Percentiles rank a stretch among this genome's conserved stretches.
phyloP scores from a whole-genome alignment of 1,284 basidiomycete species.

The Athelia psychrophila region DNA sequence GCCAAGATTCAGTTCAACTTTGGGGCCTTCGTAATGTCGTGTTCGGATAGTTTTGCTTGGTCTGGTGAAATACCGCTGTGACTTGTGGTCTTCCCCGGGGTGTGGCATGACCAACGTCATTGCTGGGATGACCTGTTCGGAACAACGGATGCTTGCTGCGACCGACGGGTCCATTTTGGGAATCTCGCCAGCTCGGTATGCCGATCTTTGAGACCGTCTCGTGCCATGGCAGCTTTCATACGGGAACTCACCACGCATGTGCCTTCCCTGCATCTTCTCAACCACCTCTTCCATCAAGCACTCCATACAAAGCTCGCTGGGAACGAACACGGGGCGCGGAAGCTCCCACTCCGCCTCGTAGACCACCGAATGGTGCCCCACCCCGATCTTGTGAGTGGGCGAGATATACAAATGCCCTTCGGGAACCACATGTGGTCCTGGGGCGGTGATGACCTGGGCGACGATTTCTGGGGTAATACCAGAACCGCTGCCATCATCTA shows the following conservation, averaged over 20 bases:
- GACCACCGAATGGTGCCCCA: slow-evolving; percentile 21
- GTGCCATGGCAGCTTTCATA: too few relatives aligned
- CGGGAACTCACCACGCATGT: too few relatives aligned
- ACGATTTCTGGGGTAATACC: slow-evolving; percentile 1
- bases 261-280: background rate
- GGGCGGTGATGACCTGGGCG: slow-evolving; percentile 10
- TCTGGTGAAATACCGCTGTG: background rate
- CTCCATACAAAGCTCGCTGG: slow-evolving; percentile 8
- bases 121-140: background rate
- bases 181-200: too few relatives aligned
- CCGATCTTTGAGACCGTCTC: too few relatives aligned
- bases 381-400: slow-evolving; percentile 11
- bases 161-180: too few relatives aligned
- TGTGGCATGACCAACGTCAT: background rate
- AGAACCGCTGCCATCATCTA: background rate
- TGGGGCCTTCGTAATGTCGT: too few relatives aligned
- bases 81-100: background rate
- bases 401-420: slow-evolving; percentile 23
- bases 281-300: slow-evolving; percentile 7
- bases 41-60: too few relatives aligned
- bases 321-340: slow-evolving; percentile 16
- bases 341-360: slow-evolving; percentile 22
- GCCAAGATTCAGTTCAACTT: background rate
- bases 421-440: slow-evolving; percentile 8
- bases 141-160: too few relatives aligned